phyloP scores from a whole-genome alignment of 345 rosid species.

The Aethionema arabicum region DNA sequence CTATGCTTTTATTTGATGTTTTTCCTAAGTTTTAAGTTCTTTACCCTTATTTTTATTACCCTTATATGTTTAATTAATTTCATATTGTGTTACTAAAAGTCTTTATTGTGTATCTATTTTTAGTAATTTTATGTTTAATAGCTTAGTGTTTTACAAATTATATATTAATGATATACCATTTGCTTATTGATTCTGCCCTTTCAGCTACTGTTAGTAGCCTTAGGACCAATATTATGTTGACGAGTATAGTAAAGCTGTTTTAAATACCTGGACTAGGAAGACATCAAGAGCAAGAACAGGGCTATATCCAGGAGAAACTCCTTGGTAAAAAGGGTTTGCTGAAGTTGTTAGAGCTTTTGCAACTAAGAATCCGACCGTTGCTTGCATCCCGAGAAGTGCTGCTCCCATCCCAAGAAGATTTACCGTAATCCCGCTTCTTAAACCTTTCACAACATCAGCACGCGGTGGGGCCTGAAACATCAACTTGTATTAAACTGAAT shows the following conservation, averaged over 20 bases:
- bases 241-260: background rate
- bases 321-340: constrained; percentile 83
- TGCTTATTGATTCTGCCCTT: too few relatives aligned
- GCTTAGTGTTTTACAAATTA: too few relatives aligned
- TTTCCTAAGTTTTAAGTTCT: too few relatives aligned
- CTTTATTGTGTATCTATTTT: too few relatives aligned
- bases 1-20: too few relatives aligned
- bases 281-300: constrained; percentile 96
- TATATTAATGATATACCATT: too few relatives aligned
- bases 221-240: background rate
- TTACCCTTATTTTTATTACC: too few relatives aligned
- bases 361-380: constrained; percentile 80
- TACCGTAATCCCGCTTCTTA: constrained; percentile 75
- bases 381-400: constrained; percentile 93
- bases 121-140: too few relatives aligned
- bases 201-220: too few relatives aligned
- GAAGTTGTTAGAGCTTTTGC: constrained; percentile 97
- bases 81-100: too few relatives aligned
- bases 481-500: background rate
- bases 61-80: too few relatives aligned
- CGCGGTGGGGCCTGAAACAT: constrained; percentile 87
- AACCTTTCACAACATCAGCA: constrained; percentile 89
- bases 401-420: constrained; percentile 95
- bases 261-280: constrained; percentile 87
- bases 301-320: constrained; percentile 70